phyloP scores from a whole-genome alignment of 2,329 filamentous ascomycete species.

The Harringtonia lauricola region DNA sequence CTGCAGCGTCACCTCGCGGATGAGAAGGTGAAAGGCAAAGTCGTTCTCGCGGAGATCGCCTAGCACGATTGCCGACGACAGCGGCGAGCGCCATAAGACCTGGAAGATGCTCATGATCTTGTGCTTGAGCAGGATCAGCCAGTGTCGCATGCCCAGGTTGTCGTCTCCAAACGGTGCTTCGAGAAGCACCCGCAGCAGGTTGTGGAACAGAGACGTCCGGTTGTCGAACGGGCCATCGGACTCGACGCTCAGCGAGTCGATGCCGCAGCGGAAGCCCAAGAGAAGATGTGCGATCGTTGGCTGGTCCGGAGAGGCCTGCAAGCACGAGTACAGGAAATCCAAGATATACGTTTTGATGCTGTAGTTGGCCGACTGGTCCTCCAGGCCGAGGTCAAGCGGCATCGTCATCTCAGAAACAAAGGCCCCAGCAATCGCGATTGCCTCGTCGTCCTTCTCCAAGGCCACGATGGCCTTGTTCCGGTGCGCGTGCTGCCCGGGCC shows the following conservation, averaged over 20 bases:
- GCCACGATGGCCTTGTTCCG: conserved; percentile 80
- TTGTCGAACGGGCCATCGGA: conserved; percentile 59
- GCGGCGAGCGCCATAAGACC: conserved; percentile 70
- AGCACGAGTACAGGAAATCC: conserved; percentile 72
- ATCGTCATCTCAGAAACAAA: conserved; percentile 59
- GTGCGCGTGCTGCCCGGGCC: conserved; percentile 49
- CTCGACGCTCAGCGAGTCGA: conserved; percentile 57
- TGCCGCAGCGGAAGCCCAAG: conserved; percentile 73
- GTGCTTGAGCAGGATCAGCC: conserved; percentile 59
- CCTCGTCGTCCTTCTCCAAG: conserved; percentile 71
- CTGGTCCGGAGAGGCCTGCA: conserved; percentile 61
- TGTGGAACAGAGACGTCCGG: conserved; percentile 72
- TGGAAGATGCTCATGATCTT: conserved; percentile 64
- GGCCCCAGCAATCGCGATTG: conserved; percentile 66
- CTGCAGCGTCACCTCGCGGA: conserved; percentile 60
- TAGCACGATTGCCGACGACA: conserved; percentile 67
- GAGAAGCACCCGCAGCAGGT: conserved; percentile 60
- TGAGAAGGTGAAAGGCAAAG: conserved; percentile 67
- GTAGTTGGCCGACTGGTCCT: conserved; percentile 61
- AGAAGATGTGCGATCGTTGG: conserved; percentile 86
- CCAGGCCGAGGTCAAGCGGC: conserved; percentile 61
- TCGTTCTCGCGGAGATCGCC: conserved; percentile 70
- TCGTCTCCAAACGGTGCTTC: conserved; percentile 55
- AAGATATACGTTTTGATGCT: conserved; percentile 75
- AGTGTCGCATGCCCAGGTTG: conserved; percentile 46